Percentiles rank a stretch among this genome's conserved stretches.
Conservation (phyloP, 169 alveolate genomes). For the Plasmodium yoelii region DNA sequence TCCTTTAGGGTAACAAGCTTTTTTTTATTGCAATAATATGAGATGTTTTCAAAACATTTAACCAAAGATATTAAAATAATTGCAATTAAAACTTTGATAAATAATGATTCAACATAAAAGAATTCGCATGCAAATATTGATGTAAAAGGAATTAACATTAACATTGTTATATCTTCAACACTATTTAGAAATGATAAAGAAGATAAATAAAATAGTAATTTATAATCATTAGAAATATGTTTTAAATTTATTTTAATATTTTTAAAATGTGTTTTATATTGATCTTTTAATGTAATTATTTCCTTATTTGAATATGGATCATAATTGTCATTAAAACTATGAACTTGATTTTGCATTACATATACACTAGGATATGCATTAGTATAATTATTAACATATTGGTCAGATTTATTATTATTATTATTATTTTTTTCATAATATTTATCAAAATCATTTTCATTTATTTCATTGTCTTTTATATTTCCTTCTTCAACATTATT, state of each 20-base stretch:
- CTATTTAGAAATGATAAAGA: conserved; percentile 50
- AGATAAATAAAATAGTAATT: conserved; percentile 18
- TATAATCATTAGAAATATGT: conserved; percentile 11
- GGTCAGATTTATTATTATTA: not conserved
- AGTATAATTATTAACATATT: not conserved
- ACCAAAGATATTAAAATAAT: conserved; percentile 40
- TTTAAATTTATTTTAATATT: conserved; percentile 5
- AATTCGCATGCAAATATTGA: conserved; percentile 36
- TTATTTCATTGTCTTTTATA: not conserved
- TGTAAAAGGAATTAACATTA: conserved; percentile 48
- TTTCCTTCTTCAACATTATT: conserved; percentile 18
- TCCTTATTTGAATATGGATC: conserved; percentile 7
- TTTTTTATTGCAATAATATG: conserved; percentile 53
- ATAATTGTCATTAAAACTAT: conserved; percentile 17
- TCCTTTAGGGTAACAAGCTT: conserved; percentile 53
- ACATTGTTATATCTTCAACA: conserved; percentile 45
- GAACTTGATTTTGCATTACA: conserved; percentile 17
- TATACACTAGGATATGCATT: conserved; percentile 20
- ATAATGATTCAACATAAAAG: conserved; percentile 15
- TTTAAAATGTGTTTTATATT: conserved; percentile 30
- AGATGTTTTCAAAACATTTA: conserved; percentile 53
- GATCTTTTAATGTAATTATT: conserved; percentile 14
- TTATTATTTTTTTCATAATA: conserved; percentile 27
- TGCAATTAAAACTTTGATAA: conserved; percentile 21
- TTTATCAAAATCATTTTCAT: conserved; percentile 41